Percentiles rank a stretch among this genome's conserved stretches.
These are phyloP conservation scores for Spathaspora passalidarum DNA, from an alignment of 805 yeast species.

Conservation along the genomic window DNA sequence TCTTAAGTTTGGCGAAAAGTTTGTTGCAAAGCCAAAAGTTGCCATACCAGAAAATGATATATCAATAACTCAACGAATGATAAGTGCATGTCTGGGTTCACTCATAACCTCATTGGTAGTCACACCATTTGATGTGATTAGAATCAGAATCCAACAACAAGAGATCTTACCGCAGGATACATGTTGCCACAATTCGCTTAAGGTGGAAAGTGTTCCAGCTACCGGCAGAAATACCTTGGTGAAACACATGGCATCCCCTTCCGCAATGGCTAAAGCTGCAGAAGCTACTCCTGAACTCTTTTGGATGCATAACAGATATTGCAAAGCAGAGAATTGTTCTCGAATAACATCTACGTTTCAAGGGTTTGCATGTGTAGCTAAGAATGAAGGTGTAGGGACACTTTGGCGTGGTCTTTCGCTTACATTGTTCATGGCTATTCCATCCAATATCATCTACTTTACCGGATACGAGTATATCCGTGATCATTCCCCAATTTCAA, in stretches of 20 bases:
- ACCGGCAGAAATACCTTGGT: conserved; percentile 19
- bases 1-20: conserved; percentile 10
- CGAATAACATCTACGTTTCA: conserved; percentile 68
- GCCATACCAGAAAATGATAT: conserved; percentile 26
- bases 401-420: conserved; percentile 88
- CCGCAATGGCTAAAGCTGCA: conserved; percentile 18
- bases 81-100: conserved; percentile 77
- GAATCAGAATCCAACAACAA: conserved; percentile 77
- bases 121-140: conserved; percentile 79
- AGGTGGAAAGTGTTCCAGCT: conserved; percentile 15
- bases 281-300: conserved; percentile 28
- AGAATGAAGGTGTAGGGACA: conserved; percentile 70
- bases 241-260: conserved; percentile 26
- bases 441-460: conserved; percentile 90
- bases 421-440: conserved; percentile 84
- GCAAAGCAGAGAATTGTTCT: conserved; percentile 41
- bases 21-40: neutral
- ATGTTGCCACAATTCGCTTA: conserved; percentile 23
- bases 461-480: conserved; percentile 88
- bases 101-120: conserved; percentile 67
- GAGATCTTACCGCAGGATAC: conserved; percentile 44
- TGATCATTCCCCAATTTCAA: conserved; percentile 53
- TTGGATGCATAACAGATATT: conserved; percentile 35
- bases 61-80: conserved; percentile 60
- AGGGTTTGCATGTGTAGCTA: conserved; percentile 63